These are phyloP conservation scores for Sutorius eximius DNA, from an alignment of 1,284 basidiomycete genomes.

Conservation along the genomic window DNA sequence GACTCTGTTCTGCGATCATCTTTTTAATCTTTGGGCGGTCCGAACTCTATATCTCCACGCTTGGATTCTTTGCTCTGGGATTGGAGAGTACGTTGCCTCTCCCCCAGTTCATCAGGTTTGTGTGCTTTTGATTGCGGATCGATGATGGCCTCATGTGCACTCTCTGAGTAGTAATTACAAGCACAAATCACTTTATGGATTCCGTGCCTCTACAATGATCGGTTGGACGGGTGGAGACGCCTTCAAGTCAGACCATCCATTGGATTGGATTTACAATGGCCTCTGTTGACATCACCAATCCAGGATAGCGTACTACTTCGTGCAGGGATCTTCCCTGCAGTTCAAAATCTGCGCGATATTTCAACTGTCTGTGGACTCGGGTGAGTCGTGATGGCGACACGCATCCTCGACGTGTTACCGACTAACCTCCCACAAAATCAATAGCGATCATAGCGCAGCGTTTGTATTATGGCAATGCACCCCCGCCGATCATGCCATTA, in stretches of 20 bases:
- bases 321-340: constrained; percentile 66
- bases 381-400: constrained; percentile 42
- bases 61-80: constrained; percentile 79
- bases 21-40: constrained; percentile 75
- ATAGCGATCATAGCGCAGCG: constrained; percentile 69
- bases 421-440: constrained; percentile 29
- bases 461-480: constrained; percentile 64
- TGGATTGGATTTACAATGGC: constrained; percentile 10
- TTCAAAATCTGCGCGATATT: constrained; percentile 82
- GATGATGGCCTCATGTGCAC: constrained; percentile 17
- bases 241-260: constrained; percentile 62
- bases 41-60: constrained; percentile 58
- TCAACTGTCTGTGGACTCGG: constrained; percentile 73
- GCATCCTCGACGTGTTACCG: constrained; percentile 12
- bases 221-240: constrained; percentile 82
- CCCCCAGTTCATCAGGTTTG: constrained; percentile 73
- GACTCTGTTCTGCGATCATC: constrained; percentile 67
- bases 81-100: constrained; percentile 82
- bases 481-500: constrained; percentile 49
- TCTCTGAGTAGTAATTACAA: constrained; percentile 60
- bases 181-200: constrained; percentile 78
- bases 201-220: constrained; percentile 76
- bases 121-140: constrained; percentile 19
- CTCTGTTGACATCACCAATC: constrained; percentile 14
- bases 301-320: constrained; percentile 79